Percentiles rank a stretch among this genome's conserved stretches.
phyloP scores from a whole-genome alignment of 2,329 filamentous ascomycete species.

The Ceratocystis cubensis region DNA sequence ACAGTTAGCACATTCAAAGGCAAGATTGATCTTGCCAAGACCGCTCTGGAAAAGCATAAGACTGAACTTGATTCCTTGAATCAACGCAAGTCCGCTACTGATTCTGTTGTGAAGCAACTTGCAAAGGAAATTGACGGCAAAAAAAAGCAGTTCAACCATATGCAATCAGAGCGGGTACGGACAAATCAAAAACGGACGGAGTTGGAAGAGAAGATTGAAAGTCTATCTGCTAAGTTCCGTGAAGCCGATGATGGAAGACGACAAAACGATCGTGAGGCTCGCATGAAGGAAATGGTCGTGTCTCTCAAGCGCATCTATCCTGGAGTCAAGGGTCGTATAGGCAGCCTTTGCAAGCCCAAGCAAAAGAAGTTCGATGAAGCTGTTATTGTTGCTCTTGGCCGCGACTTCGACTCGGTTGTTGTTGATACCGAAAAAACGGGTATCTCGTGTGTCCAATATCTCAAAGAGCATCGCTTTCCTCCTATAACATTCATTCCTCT shows the following conservation, averaged over 20 bases:
- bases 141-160: conserved; percentile 78
- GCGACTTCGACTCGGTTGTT: conserved; percentile 86
- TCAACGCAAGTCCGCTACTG: conserved; percentile 53
- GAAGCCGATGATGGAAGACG: conserved; percentile 76
- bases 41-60: conserved; percentile 60
- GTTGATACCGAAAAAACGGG: conserved; percentile 93
- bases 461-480: conserved; percentile 76
- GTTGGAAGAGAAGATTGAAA: conserved; percentile 80
- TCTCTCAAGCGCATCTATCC: conserved; percentile 83
- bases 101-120: conserved; percentile 52
- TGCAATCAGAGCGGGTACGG: conserved; percentile 71
- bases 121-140: conserved; percentile 68
- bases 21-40: conserved; percentile 69
- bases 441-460: conserved; percentile 83
- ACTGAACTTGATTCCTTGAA: conserved; percentile 56
- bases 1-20: conserved; percentile 80
- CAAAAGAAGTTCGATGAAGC: conserved; percentile 95
- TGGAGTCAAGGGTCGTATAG: conserved; percentile 79
- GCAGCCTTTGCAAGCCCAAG: conserved; percentile 87
- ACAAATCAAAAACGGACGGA: conserved; percentile 74
- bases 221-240: conserved; percentile 64
- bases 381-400: conserved; percentile 79
- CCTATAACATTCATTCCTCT: conserved; percentile 92
- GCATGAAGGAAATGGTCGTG: conserved; percentile 70
- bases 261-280: conserved; percentile 69